Base-by-base conservation (phyloP, 139 green algal genomes). In the Eudorina sp. region DNA sequence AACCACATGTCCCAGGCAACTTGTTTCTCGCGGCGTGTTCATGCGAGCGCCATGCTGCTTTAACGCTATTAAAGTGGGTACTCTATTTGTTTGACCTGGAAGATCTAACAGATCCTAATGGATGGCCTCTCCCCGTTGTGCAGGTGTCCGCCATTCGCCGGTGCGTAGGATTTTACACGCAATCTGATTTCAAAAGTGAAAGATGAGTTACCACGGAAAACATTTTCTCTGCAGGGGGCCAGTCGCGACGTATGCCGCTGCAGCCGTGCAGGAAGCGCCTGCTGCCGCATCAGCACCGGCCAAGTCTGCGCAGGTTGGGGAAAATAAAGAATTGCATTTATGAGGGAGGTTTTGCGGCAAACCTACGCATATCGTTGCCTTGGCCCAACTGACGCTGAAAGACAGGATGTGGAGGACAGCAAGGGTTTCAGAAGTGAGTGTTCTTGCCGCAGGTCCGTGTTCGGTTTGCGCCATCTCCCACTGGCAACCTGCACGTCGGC, bases 391-490 rank as follows among this genome's bases (percentile, higher is more conserved):
- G n/a, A n/a, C n/a, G n/a, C n/a, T n/a, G n/a, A n/a, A n/a, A n/a
- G n/a, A n/a, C n/a, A n/a, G n/a, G n/a, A n/a, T n/a, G n/a, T n/a
- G n/a, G n/a, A n/a, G n/a, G n/a, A n/a, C n/a, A n/a, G 29, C 3
- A 66, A 66, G 29, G 3, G 5, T 66, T 23, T 34, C 55, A 66
- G 55, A 34, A 23, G 23, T 6, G 55, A 34, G 55, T 23, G 55
- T 7, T 66, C 4, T 66, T 40, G 64, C 38, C 27, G 36, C 86
- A 95, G 92, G 95, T 97, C 2, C 92, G 95, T 48, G 98, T 99
- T 34, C 96, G 98, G 23, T 99, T 99, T 92, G 98, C 98, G 16
- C 98, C 98, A 0, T 99, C 98, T 0, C 98, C 98, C n/a, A 99
- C 98, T 38, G 98, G 98, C 73, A 97, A 98, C 90, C 94, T 99